Conservation (phyloP, 2,329 filamentous ascomycete species). For the Geosmithia morbida region DNA sequence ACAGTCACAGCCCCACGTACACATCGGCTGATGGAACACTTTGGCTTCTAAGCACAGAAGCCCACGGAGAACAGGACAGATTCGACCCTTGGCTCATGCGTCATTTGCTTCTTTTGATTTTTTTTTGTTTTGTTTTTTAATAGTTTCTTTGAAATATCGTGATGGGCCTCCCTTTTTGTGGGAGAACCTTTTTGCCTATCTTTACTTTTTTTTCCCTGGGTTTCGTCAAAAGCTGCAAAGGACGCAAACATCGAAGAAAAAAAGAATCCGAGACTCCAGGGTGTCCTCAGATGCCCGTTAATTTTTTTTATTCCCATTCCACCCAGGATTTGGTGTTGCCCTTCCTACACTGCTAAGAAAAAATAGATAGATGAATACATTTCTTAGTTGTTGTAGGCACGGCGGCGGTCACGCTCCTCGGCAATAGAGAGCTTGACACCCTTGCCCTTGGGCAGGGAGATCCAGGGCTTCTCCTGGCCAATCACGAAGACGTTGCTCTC, state of each 20-base stretch:
- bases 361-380: constrained; percentile 10
- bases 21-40: not conserved
- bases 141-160: not conserved
- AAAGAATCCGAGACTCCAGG: constrained; percentile 7
- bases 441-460: constrained; percentile 99
- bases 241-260: constrained; percentile 4
- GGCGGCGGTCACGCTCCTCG: constrained; percentile 97
- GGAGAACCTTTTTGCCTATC: not conserved
- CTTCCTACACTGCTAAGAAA: not conserved
- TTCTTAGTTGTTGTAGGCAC: constrained; percentile 46
- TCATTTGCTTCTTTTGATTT: not conserved
- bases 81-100: not conserved
- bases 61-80: not conserved
- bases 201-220: constrained; percentile 3
- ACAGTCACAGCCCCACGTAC: no score
- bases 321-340: not conserved
- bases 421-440: constrained; percentile 99
- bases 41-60: not conserved
- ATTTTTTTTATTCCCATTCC: constrained; percentile 1
- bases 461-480: constrained; percentile 96
- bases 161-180: no score
- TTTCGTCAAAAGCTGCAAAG: not conserved
- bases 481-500: constrained; percentile 99
- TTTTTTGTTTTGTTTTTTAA: not conserved
- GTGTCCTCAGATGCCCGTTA: constrained; percentile 4